Evolutionary conservation across 495 filamentous ascomycete genomes (phyloP).

Genomic region (Clavariopsis aquatica): DNA sequence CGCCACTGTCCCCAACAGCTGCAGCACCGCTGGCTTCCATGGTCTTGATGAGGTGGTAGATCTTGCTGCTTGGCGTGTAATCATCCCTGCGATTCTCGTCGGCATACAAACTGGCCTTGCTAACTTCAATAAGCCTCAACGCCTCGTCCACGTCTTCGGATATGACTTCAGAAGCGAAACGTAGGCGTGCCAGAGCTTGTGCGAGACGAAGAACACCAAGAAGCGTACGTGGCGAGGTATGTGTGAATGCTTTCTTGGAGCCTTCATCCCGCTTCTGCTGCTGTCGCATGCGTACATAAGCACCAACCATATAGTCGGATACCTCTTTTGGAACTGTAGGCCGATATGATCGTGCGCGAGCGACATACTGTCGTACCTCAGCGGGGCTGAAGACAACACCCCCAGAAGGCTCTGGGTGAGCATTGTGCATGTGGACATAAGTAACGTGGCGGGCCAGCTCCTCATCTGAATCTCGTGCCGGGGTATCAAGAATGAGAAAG

Average conservation of each 20-base stretch:
- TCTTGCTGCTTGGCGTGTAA: slow-evolving; percentile 81
- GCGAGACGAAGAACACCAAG: slow-evolving; percentile 89
- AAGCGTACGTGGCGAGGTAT: slow-evolving; percentile 89
- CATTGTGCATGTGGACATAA: slow-evolving; percentile 95
- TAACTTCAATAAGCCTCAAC: slow-evolving; percentile 83
- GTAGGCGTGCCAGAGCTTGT: slow-evolving; percentile 90
- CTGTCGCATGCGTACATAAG: slow-evolving; percentile 89
- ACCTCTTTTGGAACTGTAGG: slow-evolving; percentile 80
- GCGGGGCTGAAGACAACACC: slow-evolving; percentile 80
- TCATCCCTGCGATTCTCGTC: slow-evolving; percentile 63
- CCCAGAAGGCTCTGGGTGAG: slow-evolving; percentile 72
- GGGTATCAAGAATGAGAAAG: slow-evolving; percentile 94
- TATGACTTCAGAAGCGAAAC: slow-evolving; percentile 79
- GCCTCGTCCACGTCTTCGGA: slow-evolving; percentile 96
- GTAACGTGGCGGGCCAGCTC: slow-evolving; percentile 95
- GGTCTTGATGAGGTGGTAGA: slow-evolving; percentile 86
- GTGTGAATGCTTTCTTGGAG: slow-evolving; percentile 83
- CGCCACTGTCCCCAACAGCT: slow-evolving; percentile 70
- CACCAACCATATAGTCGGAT: slow-evolving; percentile 93
- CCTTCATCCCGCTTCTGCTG: slow-evolving; percentile 86
- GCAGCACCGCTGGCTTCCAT: slow-evolving; percentile 82
- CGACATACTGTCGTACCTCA: slow-evolving; percentile 94
- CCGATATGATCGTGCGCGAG: slow-evolving; percentile 83
- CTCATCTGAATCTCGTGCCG: slow-evolving; percentile 81
- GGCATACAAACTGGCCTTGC: slow-evolving; percentile 79